Evolutionary conservation across 805 yeast species (phyloP).

Genomic region (Yarrowia hollandica): DNA sequence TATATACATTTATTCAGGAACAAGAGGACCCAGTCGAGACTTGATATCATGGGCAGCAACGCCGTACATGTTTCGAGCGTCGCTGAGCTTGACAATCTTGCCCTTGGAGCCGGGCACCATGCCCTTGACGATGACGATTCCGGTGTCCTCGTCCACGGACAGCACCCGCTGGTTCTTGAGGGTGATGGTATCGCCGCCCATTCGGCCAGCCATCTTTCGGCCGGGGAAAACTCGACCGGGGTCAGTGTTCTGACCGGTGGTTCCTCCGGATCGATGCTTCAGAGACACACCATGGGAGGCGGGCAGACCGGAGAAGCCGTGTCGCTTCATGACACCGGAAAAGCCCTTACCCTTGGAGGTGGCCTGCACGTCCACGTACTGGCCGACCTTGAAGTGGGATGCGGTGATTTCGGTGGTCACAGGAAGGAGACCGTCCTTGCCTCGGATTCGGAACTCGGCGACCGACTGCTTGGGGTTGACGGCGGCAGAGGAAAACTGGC

Average conservation of each 20-base stretch:
- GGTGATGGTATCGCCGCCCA: constrained; percentile 80
- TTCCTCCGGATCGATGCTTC: constrained; percentile 95
- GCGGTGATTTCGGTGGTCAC: constrained; percentile 78
- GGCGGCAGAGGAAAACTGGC: constrained; percentile 73
- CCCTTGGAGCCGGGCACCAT: constrained; percentile 88
- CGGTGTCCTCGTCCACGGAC: constrained; percentile 77
- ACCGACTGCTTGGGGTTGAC: constrained; percentile 80
- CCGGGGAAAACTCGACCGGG: constrained; percentile 98
- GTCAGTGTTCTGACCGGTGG: constrained; percentile 91
- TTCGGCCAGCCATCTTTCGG: constrained; percentile 96
- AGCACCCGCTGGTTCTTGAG: constrained; percentile 73
- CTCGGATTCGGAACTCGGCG: constrained; percentile 77
- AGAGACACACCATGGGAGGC: constrained; percentile 96
- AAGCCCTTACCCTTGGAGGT: constrained; percentile 92
- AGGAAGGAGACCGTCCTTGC: constrained; percentile 63
- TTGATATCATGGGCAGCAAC: constrained; percentile 22
- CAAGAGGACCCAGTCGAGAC: constrained; percentile 26
- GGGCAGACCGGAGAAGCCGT: constrained; percentile 81
- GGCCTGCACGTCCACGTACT: constrained; percentile 77
- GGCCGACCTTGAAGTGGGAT: constrained; percentile 80
- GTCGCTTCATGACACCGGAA: constrained; percentile 97
- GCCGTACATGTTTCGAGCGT: constrained; percentile 49
- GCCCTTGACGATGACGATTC: constrained; percentile 82
- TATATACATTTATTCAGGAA: constrained; percentile 24
- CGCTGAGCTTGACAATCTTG: constrained; percentile 69